These are phyloP conservation scores for Alternaria triticimaculans DNA, from an alignment of 2,329 filamentous ascomycete species.

Conservation along the genomic window DNA sequence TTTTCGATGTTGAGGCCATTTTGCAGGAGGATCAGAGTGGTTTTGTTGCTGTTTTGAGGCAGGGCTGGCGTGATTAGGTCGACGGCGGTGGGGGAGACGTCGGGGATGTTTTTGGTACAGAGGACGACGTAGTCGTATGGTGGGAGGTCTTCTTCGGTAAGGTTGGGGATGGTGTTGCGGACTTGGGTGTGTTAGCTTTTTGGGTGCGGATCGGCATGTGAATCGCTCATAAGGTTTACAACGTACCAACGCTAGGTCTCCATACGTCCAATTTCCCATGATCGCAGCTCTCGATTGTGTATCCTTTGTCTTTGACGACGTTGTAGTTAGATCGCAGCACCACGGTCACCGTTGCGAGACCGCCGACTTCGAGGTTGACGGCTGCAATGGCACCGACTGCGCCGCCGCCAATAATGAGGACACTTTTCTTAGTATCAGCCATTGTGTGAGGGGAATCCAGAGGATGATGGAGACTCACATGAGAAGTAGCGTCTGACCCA, in stretches of 20 bases:
- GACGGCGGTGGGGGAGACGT: slow-evolving; percentile 57
- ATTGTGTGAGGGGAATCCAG: slow-evolving; percentile 19
- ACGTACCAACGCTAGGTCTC: slow-evolving; percentile 55
- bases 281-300: slow-evolving; percentile 62
- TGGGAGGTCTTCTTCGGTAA: slow-evolving; percentile 39
- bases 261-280: slow-evolving; percentile 60
- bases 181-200: slow-evolving; percentile 43
- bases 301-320: slow-evolving; percentile 57
- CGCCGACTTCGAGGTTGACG: slow-evolving; percentile 60
- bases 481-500: neutral
- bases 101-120: slow-evolving; percentile 66
- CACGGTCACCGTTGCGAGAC: slow-evolving; percentile 59
- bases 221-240: neutral
- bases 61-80: slow-evolving; percentile 62
- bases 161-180: slow-evolving; percentile 57
- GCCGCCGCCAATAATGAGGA: slow-evolving; percentile 63
- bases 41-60: slow-evolving; percentile 54
- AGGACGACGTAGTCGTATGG: slow-evolving; percentile 64
- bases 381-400: slow-evolving; percentile 65
- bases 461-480: slow-evolving; percentile 1
- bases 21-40: slow-evolving; percentile 64
- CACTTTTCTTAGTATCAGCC: slow-evolving; percentile 40
- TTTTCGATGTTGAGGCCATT: slow-evolving; percentile 70
- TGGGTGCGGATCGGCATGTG: neutral
- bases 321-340: slow-evolving; percentile 65